Percentiles rank a stretch among this genome's conserved stretches.
Conservation (phyloP, 1,284 basidiomycete species). For the Leccinum solheimii region DNA sequence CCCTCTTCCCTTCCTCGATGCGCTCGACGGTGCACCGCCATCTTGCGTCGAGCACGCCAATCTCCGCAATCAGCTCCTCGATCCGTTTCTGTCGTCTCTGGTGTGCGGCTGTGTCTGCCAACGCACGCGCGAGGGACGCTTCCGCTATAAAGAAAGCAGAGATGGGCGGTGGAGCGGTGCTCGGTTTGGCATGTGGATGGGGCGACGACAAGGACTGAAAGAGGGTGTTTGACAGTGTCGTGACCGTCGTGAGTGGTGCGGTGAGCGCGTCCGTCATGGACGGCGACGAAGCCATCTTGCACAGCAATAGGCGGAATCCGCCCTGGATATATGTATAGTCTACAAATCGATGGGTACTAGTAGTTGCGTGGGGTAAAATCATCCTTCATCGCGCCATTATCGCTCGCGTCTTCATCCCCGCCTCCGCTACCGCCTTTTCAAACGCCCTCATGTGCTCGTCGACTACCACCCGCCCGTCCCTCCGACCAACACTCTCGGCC, state of each 20-base stretch:
- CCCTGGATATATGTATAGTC: slow-evolving; percentile 3
- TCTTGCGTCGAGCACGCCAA: slow-evolving; percentile 60
- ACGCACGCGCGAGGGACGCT: slow-evolving; percentile 56
- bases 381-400: slow-evolving; percentile 58
- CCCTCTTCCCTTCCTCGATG: slow-evolving; percentile 62
- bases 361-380: slow-evolving; percentile 9
- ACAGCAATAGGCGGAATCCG: not conserved
- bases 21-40: slow-evolving; percentile 67
- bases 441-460: slow-evolving; percentile 74
- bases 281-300: slow-evolving; percentile 12
- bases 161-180: slow-evolving; percentile 58
- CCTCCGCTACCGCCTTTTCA: slow-evolving; percentile 66
- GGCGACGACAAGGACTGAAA: slow-evolving; percentile 69
- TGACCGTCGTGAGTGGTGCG: slow-evolving; percentile 61
- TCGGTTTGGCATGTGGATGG: slow-evolving; percentile 52
- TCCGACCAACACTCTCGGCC: slow-evolving; percentile 44
- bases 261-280: slow-evolving; percentile 58
- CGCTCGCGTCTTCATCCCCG: slow-evolving; percentile 68
- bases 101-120: slow-evolving; percentile 66
- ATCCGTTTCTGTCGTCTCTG: slow-evolving; percentile 74
- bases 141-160: slow-evolving; percentile 63
- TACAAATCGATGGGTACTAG: slow-evolving; percentile 29
- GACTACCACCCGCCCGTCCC: slow-evolving; percentile 66
- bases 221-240: slow-evolving; percentile 63
- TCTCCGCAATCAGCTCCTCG: slow-evolving; percentile 66